Base-by-base conservation (phyloP, 495 filamentous ascomycete species). In the Penicillium psychrofluorescens region DNA sequence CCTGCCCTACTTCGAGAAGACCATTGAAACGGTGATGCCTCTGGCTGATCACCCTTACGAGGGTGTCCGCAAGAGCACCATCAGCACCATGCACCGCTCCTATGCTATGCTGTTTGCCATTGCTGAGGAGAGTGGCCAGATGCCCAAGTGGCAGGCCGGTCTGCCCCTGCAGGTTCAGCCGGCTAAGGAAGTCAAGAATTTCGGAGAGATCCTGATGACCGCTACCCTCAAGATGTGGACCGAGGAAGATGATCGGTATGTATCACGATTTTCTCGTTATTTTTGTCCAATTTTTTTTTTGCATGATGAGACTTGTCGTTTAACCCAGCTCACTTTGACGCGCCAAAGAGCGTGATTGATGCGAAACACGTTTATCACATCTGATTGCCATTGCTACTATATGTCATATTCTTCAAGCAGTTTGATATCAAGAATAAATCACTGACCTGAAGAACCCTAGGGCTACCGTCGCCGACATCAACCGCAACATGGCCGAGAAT, bases 311-410 rank as follows among this genome's bases (percentile, higher is more conserved):
- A 68, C 66, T 67, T 66, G 66, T 80, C 87, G 88, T 87, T 92
- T 88, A 85, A 90, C 91, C 90, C 90, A 96, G 89, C 90, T 96
- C 91, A 95, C 91, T 95, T 85, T 84, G 84, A 97, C 79, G 80
- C 86, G 71, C 71, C 56, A 66, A 75, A 76, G 70, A 58, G 69
- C 80, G 85, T 77, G 79, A 70, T 78, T 95, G 90, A 83, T 89
- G 89, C 76, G 80, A 92, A 95, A 71, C 48, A 71, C 88, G 86
- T 72, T 77, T 84, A 57, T 47, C 55, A 67, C 61, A 69, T 44
- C 54, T 36, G 32, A 30, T 35, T 14, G 34, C 48, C 41, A 49
- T 42, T 41, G 49, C 42, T n/a, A 41, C 40, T 43, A 40, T 45
- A 39, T 39, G 45, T 46, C 45, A 34, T 46, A 42, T 37, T 43